phyloP scores from a whole-genome alignment of 2,329 filamentous ascomycete species.

The Xylaria sp. region DNA sequence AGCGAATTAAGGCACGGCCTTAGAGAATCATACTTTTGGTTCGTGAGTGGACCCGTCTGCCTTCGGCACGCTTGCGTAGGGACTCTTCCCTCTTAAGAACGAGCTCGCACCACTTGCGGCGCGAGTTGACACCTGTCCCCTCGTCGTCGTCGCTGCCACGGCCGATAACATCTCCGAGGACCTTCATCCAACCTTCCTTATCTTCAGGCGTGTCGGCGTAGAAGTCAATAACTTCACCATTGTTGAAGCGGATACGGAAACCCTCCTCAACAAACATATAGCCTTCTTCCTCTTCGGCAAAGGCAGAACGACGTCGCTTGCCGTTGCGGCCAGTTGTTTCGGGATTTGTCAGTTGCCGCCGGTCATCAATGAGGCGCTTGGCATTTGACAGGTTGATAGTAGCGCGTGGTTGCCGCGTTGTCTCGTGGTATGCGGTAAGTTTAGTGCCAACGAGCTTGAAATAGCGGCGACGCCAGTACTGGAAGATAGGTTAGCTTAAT shows the following conservation, averaged over 20 bases:
- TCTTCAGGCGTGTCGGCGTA: conserved; percentile 89
- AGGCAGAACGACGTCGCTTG: conserved; percentile 89
- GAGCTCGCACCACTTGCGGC: conserved; percentile 74
- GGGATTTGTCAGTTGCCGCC: conserved; percentile 82
- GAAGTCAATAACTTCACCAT: conserved; percentile 98
- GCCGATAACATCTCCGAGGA: conserved; percentile 77
- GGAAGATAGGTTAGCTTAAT: conserved; percentile 53
- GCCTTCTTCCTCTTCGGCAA: conserved; percentile 97
- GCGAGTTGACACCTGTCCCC: conserved; percentile 56
- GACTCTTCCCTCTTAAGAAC: conserved; percentile 73
- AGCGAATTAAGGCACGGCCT: conserved; percentile 39
- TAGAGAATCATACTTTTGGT: conserved; percentile 69
- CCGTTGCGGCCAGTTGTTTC: conserved; percentile 81
- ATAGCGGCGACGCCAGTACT: conserved; percentile 98
- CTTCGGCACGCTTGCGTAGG: conserved; percentile 65
- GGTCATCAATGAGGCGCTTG: conserved; percentile 92
- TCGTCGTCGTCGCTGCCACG: conserved; percentile 65
- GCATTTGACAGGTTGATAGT: conserved; percentile 97
- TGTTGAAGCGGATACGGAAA: conserved; percentile 98
- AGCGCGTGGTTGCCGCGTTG: conserved; percentile 91
- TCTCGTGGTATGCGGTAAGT: conserved; percentile 94
- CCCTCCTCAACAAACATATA: conserved; percentile 99
- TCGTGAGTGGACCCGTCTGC: conserved; percentile 63
- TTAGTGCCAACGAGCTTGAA: conserved; percentile 94
- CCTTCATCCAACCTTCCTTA: conserved; percentile 95